phyloP scores from a whole-genome alignment of 352 stramenopile species.

The Pythium insidiosum region DNA sequence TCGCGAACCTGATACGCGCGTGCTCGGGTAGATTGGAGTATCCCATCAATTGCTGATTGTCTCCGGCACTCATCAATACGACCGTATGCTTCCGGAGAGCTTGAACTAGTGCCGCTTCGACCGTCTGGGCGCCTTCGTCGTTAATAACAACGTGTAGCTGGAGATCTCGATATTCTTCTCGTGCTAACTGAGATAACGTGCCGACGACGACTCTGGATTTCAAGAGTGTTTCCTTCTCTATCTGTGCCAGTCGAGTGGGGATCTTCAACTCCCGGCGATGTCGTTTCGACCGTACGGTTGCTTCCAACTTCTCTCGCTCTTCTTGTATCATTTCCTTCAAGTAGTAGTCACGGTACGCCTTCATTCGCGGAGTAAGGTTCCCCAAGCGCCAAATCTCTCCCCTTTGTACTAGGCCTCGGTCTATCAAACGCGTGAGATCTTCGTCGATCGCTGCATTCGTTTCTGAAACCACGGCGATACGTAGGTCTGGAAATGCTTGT shows the following conservation, averaged over 20 bases:
- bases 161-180: not conserved
- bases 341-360: not conserved
- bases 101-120: not conserved
- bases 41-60: not conserved
- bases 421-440: not conserved
- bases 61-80: too few relatives aligned
- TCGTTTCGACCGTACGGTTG: too few relatives aligned
- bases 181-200: too few relatives aligned
- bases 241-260: too few relatives aligned
- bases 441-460: constrained; percentile 7
- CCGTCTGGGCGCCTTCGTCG: constrained; percentile 1
- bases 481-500: too few relatives aligned
- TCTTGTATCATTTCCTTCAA: not conserved
- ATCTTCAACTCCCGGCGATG: too few relatives aligned
- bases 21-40: not conserved
- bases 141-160: constrained; percentile 2
- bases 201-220: too few relatives aligned
- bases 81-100: too few relatives aligned
- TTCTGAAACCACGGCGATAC: constrained; percentile 1
- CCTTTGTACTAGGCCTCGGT: not conserved
- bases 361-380: too few relatives aligned
- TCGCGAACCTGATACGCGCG: not conserved
- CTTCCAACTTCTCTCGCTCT: too few relatives aligned
- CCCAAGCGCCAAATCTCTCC: not conserved
- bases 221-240: too few relatives aligned